Base-by-base conservation (phyloP, 2,329 filamentous ascomycete species). In the Sclerotinia sclerotiorum region DNA sequence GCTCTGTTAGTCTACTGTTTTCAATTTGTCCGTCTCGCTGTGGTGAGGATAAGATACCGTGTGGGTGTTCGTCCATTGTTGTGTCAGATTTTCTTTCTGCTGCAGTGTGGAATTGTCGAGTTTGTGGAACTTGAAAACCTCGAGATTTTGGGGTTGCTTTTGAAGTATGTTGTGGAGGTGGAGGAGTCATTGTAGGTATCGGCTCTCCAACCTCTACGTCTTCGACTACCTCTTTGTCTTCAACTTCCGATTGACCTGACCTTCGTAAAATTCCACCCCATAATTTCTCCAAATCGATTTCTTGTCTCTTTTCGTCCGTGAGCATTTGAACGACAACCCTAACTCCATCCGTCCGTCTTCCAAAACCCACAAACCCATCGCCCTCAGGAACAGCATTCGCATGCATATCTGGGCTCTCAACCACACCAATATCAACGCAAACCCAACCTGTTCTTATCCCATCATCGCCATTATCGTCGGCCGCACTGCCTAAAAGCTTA, bases 371-470 rank as follows among this genome's bases (percentile, higher is more conserved):
- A 68, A 94, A 87, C 11, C 85, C 83, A 21, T 81, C 80, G 27
- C 84, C 82, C 49, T 84, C 76, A 35, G 81, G 79, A 15, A 80
- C 77, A 19, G 79, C 76, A 70, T 86, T 83, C 29, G 65, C 66
- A 35, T 71, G 68, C 11, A 77, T 76, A 21, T 77, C 75, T n/a
- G 84, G 82, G 29, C 85, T 84, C 55, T 90, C 86, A 0, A 93
- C 84, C 21, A 86, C 86, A 5, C 92, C 92, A 13, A 95, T 85
- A 77, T 97, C 96, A 70, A 98, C 91, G 79, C 95, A 99, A 27
- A 99, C 90, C 95, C 95, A 99, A 13, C 93, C 94, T 0, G 94
- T 97, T 17, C 90, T 89, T 65, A 97, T 91, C 2, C 94, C 94
- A 76, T 97, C 92, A 74, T 97, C 94, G 1, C 85, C 81, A 60